Evolutionary conservation across 2,329 filamentous ascomycete species (phyloP), one percentile per base, ranked within the genome.

Genomic region (Talaromyces amestolkiae): DNA sequence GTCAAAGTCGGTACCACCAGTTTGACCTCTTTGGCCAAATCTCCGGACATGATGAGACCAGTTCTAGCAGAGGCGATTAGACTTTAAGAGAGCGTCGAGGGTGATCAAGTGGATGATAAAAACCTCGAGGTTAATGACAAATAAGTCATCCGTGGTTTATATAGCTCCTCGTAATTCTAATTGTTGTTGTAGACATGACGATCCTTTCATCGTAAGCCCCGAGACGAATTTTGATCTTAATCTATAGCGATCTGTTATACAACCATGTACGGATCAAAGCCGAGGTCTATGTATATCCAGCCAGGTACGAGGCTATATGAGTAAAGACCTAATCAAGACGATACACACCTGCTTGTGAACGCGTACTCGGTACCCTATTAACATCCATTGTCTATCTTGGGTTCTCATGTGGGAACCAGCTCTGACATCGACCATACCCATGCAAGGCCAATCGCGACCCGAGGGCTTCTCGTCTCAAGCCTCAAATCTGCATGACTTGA

Each of bases 21-120:
- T 22, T 45, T 45, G 22, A 31, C 33, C n/a, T 27, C 22, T 37
- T 24, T 41, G n/a, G 33, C 49, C n/a, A 37, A n/a, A 2, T 41
- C 31, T 22, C 51, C 37, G 24, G 60, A 19, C 60, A 62, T 62
- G 47, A 10, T 54, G 60, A 37, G 33, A 39, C 51, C 15, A 19
- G 17, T 33, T 37, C 10, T 6, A 56, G n/a, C 19, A 31, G 4
- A 22, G 33, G 33, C 19, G 7, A 24, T 19, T 24, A 15, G 19
- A 37, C n/a, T 56, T 39, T 39, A 17, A 5, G 22, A 56, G 1
- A 11, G 19, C 24, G 5, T 24, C 10, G 11, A 39, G n/a, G 3
- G 11, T 22, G 27, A 35, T 3, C 17, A 17, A 17, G n/a, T 9
- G 31, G 13, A n/a, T 19, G 15, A 6, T 33, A 7, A 7, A 54